These are phyloP conservation scores for Euphorbia pulcherrima DNA, from an alignment of 345 rosid genomes.

Conservation along the genomic window DNA sequence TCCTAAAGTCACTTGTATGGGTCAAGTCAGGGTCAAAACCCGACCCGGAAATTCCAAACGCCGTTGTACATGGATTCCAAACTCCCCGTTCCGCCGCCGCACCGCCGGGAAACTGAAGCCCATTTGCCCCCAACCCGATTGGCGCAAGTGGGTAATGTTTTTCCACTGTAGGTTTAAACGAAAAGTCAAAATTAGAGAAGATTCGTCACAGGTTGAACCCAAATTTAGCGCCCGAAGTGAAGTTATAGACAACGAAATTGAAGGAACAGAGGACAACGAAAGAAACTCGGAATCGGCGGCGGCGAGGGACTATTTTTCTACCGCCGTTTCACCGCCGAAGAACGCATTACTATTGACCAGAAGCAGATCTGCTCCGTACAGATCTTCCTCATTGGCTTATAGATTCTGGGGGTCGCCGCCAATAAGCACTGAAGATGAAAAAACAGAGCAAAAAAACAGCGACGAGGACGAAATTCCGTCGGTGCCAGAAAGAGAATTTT, in stretches of 20 bases:
- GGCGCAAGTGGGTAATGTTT: slow-evolving; percentile 39
- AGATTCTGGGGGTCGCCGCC: slow-evolving; percentile 81
- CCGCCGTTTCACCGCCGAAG: slow-evolving; percentile 54
- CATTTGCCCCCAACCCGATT: slow-evolving; percentile 32
- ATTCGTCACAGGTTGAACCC: slow-evolving; percentile 30
- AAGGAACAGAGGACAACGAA: slow-evolving; percentile 23
- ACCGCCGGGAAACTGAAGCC: slow-evolving; percentile 22
- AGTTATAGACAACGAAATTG: slow-evolving; percentile 15
- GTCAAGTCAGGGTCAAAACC: slow-evolving; percentile 71
- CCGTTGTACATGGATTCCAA: slow-evolving; percentile 47
- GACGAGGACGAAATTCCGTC: slow-evolving; percentile 24
- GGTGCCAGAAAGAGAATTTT: slow-evolving; percentile 32
- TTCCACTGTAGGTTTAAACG: slow-evolving; percentile 20
- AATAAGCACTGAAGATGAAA: slow-evolving; percentile 29
- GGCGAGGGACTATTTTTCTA: slow-evolving; percentile 32
- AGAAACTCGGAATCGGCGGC: slow-evolving; percentile 8
- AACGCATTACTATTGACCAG: slow-evolving; percentile 66
- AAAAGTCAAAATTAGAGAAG: slow-evolving; percentile 27
- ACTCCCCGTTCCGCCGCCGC: slow-evolving; percentile 31
- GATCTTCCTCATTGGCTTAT: slow-evolving; percentile 72
- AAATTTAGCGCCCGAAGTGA: slow-evolving; percentile 23
- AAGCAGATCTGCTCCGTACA: slow-evolving; percentile 82
- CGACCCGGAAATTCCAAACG: slow-evolving; percentile 11
- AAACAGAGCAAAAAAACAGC: slow-evolving; percentile 20
- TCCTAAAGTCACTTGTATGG: slow-evolving; percentile 96